Percentiles rank a stretch among this genome's conserved stretches.
phyloP scores from a whole-genome alignment of 1,284 basidiomycete genomes.

The Coniophora puteana region DNA sequence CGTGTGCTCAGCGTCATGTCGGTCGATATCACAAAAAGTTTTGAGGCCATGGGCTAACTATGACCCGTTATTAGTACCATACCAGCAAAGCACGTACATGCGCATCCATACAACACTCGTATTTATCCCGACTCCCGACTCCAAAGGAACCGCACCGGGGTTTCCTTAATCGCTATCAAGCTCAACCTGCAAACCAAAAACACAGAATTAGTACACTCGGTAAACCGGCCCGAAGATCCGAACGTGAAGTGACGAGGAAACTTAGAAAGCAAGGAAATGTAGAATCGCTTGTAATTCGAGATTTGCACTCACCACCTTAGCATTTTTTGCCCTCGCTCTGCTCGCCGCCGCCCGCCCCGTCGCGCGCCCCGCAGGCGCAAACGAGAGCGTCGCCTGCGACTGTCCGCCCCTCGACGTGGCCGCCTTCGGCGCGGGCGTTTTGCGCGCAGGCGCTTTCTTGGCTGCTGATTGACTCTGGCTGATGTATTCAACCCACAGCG shows the following conservation, averaged over 20 bases:
- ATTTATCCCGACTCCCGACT: too few relatives aligned
- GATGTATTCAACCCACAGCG: too few relatives aligned
- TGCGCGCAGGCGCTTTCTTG: constrained; percentile 61
- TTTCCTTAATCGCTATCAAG: constrained; percentile 30
- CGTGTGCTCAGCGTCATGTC: too few relatives aligned
- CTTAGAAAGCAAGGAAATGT: too few relatives aligned
- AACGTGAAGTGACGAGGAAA: too few relatives aligned
- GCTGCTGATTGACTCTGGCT: constrained; percentile 38
- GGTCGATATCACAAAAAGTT: too few relatives aligned
- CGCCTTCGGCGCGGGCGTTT: constrained; percentile 58
- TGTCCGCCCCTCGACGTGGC: constrained; percentile 32
- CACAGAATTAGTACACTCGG: not conserved
- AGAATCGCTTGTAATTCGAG: too few relatives aligned
- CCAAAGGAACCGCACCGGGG: too few relatives aligned
- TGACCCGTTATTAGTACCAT: too few relatives aligned
- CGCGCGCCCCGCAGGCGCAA: constrained; percentile 55
- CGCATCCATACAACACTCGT: too few relatives aligned
- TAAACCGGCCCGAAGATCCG: not conserved
- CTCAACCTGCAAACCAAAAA: constrained; percentile 12
- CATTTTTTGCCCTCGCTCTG: constrained; percentile 53
- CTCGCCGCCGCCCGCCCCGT: constrained; percentile 55
- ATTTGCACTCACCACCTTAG: constrained; percentile 18
- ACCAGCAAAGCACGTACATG: too few relatives aligned
- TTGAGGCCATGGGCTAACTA: too few relatives aligned
- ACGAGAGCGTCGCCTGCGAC: constrained; percentile 55